Percentiles rank a stretch among this genome's conserved stretches.
phyloP scores from a whole-genome alignment of 2,329 filamentous ascomycete species.

The Pyrenochaeta sp. region DNA sequence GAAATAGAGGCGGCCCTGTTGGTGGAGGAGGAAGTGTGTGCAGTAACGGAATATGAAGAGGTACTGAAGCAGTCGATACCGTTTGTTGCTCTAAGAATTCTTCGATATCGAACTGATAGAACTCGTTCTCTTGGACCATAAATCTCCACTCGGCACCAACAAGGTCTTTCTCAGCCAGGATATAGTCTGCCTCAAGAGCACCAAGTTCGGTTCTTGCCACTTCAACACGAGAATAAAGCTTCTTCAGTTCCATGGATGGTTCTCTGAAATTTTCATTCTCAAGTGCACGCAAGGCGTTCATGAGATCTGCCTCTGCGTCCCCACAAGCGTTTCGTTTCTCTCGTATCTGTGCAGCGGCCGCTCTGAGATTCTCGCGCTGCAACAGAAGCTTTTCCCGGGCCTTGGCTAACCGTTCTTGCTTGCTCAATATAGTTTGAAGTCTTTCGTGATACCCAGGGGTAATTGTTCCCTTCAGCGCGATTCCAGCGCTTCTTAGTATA shows the following conservation, averaged over 20 bases:
- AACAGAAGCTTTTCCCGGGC: constrained; percentile 6
- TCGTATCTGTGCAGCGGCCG: constrained; percentile 6
- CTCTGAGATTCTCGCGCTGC: constrained; percentile 13
- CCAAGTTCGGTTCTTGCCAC: constrained; percentile 22
- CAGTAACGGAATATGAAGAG: neutral
- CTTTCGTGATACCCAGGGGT: neutral
- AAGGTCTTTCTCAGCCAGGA: constrained; percentile 19
- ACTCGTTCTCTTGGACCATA: constrained; percentile 21
- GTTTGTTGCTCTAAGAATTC: constrained; percentile 1
- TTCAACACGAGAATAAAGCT: constrained; percentile 14
- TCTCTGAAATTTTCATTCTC: constrained; percentile 2
- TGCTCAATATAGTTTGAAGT: neutral
- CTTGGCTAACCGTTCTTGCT: neutral
- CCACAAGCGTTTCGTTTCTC: constrained; percentile 11
- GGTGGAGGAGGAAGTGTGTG: neutral
- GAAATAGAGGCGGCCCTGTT: neutral
- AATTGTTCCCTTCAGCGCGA: neutral
- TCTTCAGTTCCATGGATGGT: constrained; percentile 7
- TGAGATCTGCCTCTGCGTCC: constrained; percentile 16
- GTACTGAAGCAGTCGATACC: too few species aligned
- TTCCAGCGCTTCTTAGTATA: too few species aligned
- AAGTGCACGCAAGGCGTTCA: constrained; percentile 15
- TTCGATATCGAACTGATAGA: constrained; percentile 26
- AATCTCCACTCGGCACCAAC: constrained; percentile 26
- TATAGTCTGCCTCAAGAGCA: constrained; percentile 22